A percentile compares a stretch with the other conserved stretches of the same genome.
phyloP scores from a whole-genome alignment of 805 yeast species.

The Hanseniaspora valbyensis region DNA sequence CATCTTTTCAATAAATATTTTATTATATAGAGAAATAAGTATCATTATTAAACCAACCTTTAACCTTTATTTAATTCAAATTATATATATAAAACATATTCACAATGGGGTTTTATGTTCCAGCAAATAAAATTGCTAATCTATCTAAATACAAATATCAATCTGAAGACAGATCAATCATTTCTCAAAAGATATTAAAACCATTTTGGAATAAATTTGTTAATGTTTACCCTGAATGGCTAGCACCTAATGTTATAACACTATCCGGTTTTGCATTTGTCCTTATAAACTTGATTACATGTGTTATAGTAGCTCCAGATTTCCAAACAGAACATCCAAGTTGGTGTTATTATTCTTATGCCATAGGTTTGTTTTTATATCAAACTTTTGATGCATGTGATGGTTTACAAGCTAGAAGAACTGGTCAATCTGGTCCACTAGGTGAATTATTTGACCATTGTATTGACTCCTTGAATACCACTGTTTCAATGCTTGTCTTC shows the following conservation, averaged over 20 bases:
- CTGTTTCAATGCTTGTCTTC: slow-evolving; percentile 63
- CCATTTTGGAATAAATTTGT: slow-evolving; percentile 75
- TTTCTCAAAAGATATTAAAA: slow-evolving; percentile 64
- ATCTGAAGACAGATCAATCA: slow-evolving; percentile 69
- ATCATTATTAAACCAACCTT: no score
- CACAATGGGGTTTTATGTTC: slow-evolving; percentile 56
- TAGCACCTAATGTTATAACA: slow-evolving; percentile 92
- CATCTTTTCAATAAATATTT: no score
- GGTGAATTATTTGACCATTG: slow-evolving; percentile 95
- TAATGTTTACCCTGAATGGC: slow-evolving; percentile 61
- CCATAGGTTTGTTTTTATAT: slow-evolving; percentile 73
- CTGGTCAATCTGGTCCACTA: slow-evolving; percentile 88
- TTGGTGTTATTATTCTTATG: slow-evolving; percentile 70
- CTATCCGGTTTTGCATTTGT: slow-evolving; percentile 67
- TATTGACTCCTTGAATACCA: slow-evolving; percentile 62
- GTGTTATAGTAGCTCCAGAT: slow-evolving; percentile 62
- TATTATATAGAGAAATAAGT: no score
- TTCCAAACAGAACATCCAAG: slow-evolving; percentile 50
- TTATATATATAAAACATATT: neutral
- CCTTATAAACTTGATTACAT: slow-evolving; percentile 48
- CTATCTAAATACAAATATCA: slow-evolving; percentile 49
- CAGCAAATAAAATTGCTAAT: slow-evolving; percentile 40
- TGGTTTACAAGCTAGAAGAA: slow-evolving; percentile 88
- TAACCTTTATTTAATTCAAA: no score
- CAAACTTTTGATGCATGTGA: slow-evolving; percentile 96